Evolutionary conservation across 2,329 filamentous ascomycete species (phyloP).

Genomic region (Annulohypoxylon truncatum): DNA sequence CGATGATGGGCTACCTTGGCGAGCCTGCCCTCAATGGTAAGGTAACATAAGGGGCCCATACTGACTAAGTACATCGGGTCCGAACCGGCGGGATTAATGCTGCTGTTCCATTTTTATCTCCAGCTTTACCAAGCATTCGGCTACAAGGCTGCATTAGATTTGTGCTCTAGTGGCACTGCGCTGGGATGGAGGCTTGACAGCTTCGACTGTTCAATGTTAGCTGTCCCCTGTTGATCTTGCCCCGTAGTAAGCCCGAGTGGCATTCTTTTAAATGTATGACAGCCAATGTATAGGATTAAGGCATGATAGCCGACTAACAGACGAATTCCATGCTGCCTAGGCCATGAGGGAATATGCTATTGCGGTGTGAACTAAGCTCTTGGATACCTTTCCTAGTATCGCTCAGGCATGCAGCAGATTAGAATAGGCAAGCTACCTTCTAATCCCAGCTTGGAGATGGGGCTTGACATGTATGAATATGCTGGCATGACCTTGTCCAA

Average conservation of each 20-base stretch:
- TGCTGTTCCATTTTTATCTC: slow-evolving; percentile 39
- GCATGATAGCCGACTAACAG: background rate
- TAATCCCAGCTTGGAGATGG: slow-evolving; percentile 4
- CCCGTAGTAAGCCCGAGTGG: slow-evolving; percentile 15
- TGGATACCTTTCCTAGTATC: background rate
- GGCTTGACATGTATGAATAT: slow-evolving; percentile 2
- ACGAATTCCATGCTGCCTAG: background rate
- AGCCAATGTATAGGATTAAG: background rate
- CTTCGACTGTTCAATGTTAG: background rate
- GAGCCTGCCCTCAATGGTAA: slow-evolving; percentile 20
- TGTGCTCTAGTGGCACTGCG: slow-evolving; percentile 6
- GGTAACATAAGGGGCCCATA: slow-evolving; percentile 21
- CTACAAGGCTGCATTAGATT: slow-evolving; percentile 27
- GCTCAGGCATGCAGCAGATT: background rate
- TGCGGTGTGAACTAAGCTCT: slow-evolving; percentile 9
- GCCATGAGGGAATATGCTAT: background rate
- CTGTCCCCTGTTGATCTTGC: background rate
- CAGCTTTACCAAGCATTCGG: slow-evolving; percentile 38
- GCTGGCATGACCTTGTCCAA: slow-evolving; percentile 9
- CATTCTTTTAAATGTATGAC: background rate
- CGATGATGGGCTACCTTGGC: slow-evolving; percentile 13
- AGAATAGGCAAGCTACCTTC: slow-evolving; percentile 6
- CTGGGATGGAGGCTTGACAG: slow-evolving; percentile 17
- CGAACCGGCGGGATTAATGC: slow-evolving; percentile 30
- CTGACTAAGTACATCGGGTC: slow-evolving; percentile 30